These are phyloP conservation scores for Lippia alba DNA, from an alignment of 305 asterid genomes.

Conservation along the genomic window DNA sequence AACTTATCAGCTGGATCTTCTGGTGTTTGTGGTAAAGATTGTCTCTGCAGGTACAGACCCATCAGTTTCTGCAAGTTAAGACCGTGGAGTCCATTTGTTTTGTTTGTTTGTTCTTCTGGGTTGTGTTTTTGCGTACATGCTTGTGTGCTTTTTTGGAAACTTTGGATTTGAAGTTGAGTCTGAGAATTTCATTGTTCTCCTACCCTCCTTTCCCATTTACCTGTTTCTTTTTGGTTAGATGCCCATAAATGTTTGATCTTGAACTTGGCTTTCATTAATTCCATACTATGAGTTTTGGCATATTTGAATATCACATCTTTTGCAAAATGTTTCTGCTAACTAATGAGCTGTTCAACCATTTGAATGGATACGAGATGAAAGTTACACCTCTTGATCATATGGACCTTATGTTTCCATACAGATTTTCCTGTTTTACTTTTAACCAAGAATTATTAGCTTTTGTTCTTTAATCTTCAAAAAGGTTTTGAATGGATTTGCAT, in stretches of 20 bases:
- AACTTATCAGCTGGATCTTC: constrained; percentile 67
- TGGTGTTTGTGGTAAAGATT: constrained; percentile 80
- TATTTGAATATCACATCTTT: neutral
- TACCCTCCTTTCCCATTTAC: constrained; percentile 21
- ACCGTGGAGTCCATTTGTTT: constrained; percentile 22
- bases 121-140: neutral
- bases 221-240: neutral
- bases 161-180: constrained; percentile 21
- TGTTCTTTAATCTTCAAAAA: neutral
- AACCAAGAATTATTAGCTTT: constrained; percentile 13
- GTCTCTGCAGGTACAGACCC: constrained; percentile 83
- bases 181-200: neutral
- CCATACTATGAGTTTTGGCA: no score
- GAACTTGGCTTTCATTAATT: no score
- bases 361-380: constrained; percentile 7
- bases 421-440: neutral
- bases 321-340: constrained; percentile 3
- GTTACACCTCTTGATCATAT: neutral
- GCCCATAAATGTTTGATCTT: neutral
- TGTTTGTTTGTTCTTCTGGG: neutral
- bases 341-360: neutral
- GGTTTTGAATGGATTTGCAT: constrained; percentile 13
- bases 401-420: constrained; percentile 10
- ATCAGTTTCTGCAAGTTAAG: constrained; percentile 26
- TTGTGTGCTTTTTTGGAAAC: neutral